Evolutionary conservation across 805 yeast genomes (phyloP).

Genomic region (Ogataea henricii): DNA sequence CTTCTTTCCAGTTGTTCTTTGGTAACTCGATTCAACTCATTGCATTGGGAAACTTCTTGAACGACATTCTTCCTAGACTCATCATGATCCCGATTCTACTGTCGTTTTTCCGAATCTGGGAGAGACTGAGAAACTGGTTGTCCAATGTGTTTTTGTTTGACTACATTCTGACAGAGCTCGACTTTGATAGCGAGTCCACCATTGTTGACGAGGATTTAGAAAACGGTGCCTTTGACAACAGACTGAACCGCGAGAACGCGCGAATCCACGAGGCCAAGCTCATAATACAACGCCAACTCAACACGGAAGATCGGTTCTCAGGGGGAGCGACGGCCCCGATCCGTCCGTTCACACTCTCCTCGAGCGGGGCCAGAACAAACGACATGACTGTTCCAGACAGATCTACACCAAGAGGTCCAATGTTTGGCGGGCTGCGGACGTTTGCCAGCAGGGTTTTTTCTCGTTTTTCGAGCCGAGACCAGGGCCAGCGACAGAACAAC

Average conservation of each 20-base stretch:
- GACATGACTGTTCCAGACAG: neutral
- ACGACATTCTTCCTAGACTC: slow-evolving; percentile 75
- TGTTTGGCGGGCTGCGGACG: neutral
- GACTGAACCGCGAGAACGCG: slow-evolving; percentile 21
- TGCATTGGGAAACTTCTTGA: slow-evolving; percentile 69
- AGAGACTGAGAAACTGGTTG: slow-evolving; percentile 46
- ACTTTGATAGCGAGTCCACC: slow-evolving; percentile 26
- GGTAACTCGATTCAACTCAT: slow-evolving; percentile 77
- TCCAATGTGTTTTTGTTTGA: slow-evolving; percentile 34
- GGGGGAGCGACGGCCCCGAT: slow-evolving; percentile 12
- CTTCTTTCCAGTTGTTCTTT: slow-evolving; percentile 69
- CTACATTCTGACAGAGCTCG: slow-evolving; percentile 35
- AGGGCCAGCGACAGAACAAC: neutral
- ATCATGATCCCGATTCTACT: slow-evolving; percentile 69
- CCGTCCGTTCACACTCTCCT: slow-evolving; percentile 25
- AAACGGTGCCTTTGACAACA: slow-evolving; percentile 10
- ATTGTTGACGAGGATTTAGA: slow-evolving; percentile 16
- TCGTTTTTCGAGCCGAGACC: neutral
- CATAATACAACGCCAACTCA: slow-evolving; percentile 27
- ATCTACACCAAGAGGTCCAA: neutral
- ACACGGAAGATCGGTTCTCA: slow-evolving; percentile 13
- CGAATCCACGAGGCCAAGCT: slow-evolving; percentile 32
- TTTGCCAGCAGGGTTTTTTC: slow-evolving; percentile 1
- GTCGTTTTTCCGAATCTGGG: slow-evolving; percentile 68
- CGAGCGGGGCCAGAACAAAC: slow-evolving; percentile 1